Conservation (phyloP, 257 asterid species). For the Lithospermum erythrorhizon region DNA sequence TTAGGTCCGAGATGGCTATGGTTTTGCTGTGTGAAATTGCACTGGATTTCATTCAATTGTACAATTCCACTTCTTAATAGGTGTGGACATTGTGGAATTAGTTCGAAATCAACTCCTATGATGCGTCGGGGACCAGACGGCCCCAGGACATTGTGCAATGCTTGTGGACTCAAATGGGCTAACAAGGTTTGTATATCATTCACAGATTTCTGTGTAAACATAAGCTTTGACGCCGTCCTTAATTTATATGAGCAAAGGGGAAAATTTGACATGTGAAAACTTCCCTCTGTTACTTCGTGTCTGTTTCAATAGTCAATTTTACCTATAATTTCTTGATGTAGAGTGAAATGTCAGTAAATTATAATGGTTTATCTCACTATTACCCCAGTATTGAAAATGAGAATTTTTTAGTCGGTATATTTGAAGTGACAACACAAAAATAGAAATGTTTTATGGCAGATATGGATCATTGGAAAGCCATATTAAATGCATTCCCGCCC, state of each 20-base stretch:
- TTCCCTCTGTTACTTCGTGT: no score
- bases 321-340: no score
- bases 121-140: conserved; percentile 99
- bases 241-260: no score
- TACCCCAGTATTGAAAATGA: no score
- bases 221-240: no score
- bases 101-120: conserved; percentile 94
- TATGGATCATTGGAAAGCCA: background rate
- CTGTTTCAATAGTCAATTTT: no score
- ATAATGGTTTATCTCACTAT: no score
- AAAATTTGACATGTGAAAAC: no score
- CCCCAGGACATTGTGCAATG: conserved; percentile 87
- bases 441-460: background rate
- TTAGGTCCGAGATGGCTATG: background rate
- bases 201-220: background rate
- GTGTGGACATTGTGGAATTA: conserved; percentile 79
- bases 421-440: no score
- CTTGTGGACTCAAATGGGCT: conserved; percentile 93
- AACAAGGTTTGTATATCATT: conserved; percentile 52
- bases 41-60: background rate
- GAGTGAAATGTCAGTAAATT: no score
- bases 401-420: no score
- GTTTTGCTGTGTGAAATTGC: background rate
- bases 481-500: background rate
- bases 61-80: conserved; percentile 28